Evolutionary conservation across 768 basidiomycete species (phyloP).

Genomic region (Steccherinum ochraceum): DNA sequence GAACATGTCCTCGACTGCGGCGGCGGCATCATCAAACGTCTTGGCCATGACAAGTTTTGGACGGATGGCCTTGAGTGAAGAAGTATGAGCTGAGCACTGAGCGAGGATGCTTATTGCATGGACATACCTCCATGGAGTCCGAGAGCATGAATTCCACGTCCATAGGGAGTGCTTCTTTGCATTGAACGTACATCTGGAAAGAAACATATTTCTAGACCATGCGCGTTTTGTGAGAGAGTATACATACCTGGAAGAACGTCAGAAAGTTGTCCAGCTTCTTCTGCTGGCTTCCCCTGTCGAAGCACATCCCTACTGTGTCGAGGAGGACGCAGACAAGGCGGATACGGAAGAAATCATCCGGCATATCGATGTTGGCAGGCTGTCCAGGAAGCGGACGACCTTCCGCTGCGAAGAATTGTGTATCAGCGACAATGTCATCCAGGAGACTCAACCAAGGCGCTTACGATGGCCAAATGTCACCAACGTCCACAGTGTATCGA

Average conservation of each 20-base stretch:
- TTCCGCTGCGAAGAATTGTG: constrained; percentile 53
- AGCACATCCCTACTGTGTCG: constrained; percentile 97
- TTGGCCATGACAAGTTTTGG: constrained; percentile 70
- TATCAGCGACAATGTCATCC: neutral
- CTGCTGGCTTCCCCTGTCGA: constrained; percentile 88
- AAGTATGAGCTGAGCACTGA: neutral
- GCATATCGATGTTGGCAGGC: constrained; percentile 74
- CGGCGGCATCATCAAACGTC: constrained; percentile 79
- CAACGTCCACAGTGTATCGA: constrained; percentile 91
- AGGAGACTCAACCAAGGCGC: constrained; percentile 23
- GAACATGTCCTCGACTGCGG: constrained; percentile 88
- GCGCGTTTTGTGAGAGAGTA: constrained; percentile 3
- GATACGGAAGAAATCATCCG: constrained; percentile 94
- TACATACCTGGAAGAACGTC: constrained; percentile 82
- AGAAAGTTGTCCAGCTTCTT: constrained; percentile 92
- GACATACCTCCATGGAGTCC: constrained; percentile 85
- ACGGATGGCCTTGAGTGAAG: constrained; percentile 86
- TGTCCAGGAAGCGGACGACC: constrained; percentile 81
- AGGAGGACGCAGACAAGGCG: constrained; percentile 87
- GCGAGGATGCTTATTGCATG: no score
- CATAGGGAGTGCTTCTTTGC: constrained; percentile 89
- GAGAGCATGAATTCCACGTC: constrained; percentile 96
- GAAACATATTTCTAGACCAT: no score
- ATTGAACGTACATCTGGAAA: constrained; percentile 73
- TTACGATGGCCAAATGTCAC: constrained; percentile 94